Evolutionary conservation across 2,329 filamentous ascomycete species (phyloP).

Genomic region (Neofusicoccum umdonicola): DNA sequence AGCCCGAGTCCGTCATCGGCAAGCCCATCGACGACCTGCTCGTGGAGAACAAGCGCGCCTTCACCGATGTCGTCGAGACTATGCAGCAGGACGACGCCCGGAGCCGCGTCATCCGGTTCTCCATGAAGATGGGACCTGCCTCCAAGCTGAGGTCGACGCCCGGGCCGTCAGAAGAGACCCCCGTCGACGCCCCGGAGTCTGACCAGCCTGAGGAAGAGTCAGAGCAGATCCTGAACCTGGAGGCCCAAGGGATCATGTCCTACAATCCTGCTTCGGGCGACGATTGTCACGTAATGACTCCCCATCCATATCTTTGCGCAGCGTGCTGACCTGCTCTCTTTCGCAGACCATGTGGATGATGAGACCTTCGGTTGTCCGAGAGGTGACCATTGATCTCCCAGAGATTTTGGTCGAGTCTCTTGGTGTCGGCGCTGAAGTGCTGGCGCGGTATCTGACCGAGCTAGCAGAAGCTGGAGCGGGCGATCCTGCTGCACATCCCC

Average conservation of each 20-base stretch:
- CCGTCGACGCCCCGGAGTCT: conserved; percentile 28
- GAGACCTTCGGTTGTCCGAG: conserved; percentile 81
- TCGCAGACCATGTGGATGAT: conserved; percentile 98
- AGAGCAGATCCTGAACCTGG: conserved; percentile 66
- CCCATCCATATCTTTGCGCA: neutral
- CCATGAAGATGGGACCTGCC: conserved; percentile 35
- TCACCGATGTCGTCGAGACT: conserved; percentile 77
- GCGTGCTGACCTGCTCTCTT: conserved; percentile 25
- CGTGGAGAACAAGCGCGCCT: conserved; percentile 74
- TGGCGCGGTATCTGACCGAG: conserved; percentile 88
- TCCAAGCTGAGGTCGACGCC: conserved; percentile 35
- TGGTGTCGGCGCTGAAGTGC: conserved; percentile 88
- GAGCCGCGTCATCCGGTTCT: conserved; percentile 65
- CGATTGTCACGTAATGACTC: conserved; percentile 73
- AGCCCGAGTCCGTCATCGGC: conserved; percentile 69
- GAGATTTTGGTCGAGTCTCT: conserved; percentile 86
- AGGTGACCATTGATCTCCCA: conserved; percentile 95
- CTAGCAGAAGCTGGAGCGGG: conserved; percentile 80
- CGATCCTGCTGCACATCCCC: conserved; percentile 71
- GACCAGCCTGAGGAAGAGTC: conserved; percentile 33
- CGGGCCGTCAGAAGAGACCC: conserved; percentile 27
- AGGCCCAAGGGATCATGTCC: conserved; percentile 97
- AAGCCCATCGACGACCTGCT: conserved; percentile 78
- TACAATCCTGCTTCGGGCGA: conserved; percentile 84
- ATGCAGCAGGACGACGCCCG: conserved; percentile 89